Evolutionary conservation across 140 eudicot genomes (phyloP).

Genomic region (Eryngium alpinum): DNA sequence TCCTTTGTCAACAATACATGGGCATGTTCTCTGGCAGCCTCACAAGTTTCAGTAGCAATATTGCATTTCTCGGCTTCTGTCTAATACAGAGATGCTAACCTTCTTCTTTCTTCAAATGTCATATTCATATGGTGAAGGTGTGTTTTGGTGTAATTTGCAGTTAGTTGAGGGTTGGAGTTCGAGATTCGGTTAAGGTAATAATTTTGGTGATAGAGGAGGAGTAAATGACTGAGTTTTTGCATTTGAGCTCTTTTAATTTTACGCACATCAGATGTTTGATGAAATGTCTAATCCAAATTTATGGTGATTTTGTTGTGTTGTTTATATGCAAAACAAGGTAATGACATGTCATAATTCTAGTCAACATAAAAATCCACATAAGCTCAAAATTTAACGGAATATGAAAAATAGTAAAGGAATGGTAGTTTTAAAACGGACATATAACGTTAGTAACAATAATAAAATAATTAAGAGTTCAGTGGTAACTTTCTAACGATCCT

Average conservation of each 20-base stretch:
- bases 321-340: neutral
- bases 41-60: constrained; percentile 77
- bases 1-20: constrained; percentile 60
- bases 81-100: constrained; percentile 62
- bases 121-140: constrained; percentile 78
- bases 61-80: constrained; percentile 83
- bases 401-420: too few species aligned
- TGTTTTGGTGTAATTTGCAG: too few species aligned
- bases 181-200: neutral
- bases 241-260: neutral
- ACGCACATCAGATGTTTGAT: neutral
- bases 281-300: neutral
- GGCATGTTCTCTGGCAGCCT: constrained; percentile 64
- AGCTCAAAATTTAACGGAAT: too few species aligned
- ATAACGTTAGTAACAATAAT: too few species aligned
- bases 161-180: constrained; percentile 26
- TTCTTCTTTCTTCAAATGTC: constrained; percentile 69
- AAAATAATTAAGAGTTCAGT: too few species aligned
- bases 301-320: neutral
- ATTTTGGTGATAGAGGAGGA: constrained; percentile 6
- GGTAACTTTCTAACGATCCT: too few species aligned
- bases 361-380: too few species aligned
- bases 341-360: too few species aligned
- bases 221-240: constrained; percentile 3
- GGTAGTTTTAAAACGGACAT: too few species aligned